Conservation (phyloP, 768 basidiomycete genomes). For the Pisolithus sp. region DNA sequence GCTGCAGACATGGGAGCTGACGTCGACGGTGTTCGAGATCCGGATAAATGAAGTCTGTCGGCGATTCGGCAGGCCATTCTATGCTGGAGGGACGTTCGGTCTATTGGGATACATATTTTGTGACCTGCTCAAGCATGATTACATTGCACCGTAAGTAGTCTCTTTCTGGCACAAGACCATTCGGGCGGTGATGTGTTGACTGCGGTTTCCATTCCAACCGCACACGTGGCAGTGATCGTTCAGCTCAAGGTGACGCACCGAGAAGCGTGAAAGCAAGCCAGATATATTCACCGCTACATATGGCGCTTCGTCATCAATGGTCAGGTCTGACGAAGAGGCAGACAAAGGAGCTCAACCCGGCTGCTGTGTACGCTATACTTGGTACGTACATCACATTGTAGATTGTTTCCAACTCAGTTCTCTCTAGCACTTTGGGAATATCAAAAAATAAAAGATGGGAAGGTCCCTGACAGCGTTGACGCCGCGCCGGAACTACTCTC, state of each 20-base stretch:
- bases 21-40: conserved; percentile 41
- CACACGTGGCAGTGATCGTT: conserved; percentile 48
- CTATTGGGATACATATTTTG: conserved; percentile 91
- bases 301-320: conserved; percentile 67
- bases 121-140: conserved; percentile 83
- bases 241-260: conserved; percentile 48
- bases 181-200: conserved; percentile 5
- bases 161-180: not conserved
- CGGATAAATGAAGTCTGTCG: conserved; percentile 77
- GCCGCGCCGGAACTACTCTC: conserved; percentile 51
- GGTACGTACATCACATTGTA: conserved; percentile 37
- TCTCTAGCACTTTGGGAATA: conserved; percentile 77
- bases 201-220: not conserved
- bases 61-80: conserved; percentile 69
- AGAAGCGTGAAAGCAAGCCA: conserved; percentile 56
- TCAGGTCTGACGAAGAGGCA: conserved; percentile 60
- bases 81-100: conserved; percentile 89
- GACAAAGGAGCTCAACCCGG: conserved; percentile 81
- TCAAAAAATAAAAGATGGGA: conserved; percentile 49
- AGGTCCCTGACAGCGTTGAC: conserved; percentile 47
- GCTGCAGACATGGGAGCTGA: conserved; percentile 3
- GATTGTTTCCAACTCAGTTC: not conserved
- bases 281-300: conserved; percentile 57
- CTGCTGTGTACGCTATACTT: conserved; percentile 61
- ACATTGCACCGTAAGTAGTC: conserved; percentile 68